These are phyloP conservation scores for Trichoderma afroharzianum DNA, from an alignment of 2,329 filamentous ascomycete species.

Conservation along the genomic window DNA sequence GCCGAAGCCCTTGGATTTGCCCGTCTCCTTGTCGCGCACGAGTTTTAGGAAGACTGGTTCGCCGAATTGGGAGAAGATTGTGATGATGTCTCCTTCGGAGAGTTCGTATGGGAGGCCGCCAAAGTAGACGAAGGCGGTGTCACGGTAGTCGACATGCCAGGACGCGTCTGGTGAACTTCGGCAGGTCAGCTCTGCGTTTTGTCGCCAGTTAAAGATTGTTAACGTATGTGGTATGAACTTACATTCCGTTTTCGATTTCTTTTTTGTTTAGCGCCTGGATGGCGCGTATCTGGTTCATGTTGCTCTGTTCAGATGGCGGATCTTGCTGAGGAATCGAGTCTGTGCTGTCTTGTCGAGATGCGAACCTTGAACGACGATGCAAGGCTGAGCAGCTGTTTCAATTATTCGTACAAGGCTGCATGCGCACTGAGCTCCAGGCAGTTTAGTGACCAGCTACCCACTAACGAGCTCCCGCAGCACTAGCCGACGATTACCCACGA, in stretches of 20 bases:
- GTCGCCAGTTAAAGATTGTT: background rate
- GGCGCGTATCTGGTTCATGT: constrained; percentile 93
- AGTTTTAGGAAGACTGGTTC: constrained; percentile 93
- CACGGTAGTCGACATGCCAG: constrained; percentile 96
- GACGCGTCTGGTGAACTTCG: constrained; percentile 75
- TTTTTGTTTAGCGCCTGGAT: constrained; percentile 91
- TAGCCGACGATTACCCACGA: constrained; percentile 28
- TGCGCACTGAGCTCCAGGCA: background rate
- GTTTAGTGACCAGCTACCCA: background rate
- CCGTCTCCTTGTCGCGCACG: constrained; percentile 90
- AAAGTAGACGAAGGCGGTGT: constrained; percentile 95
- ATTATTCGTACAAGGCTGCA: background rate
- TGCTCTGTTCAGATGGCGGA: background rate
- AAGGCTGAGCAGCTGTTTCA: constrained; percentile 6
- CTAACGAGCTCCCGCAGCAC: background rate
- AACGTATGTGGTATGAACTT: constrained; percentile 35
- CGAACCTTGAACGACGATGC: background rate
- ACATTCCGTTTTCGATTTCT: constrained; percentile 87
- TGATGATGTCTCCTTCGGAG: constrained; percentile 91
- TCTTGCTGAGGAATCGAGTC: background rate
- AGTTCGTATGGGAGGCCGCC: constrained; percentile 90
- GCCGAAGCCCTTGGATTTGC: constrained; percentile 89
- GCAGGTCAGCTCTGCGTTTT: constrained; percentile 23
- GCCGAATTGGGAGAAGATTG: constrained; percentile 95
- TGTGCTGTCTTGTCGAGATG: background rate